These are phyloP conservation scores for Arthrocladium fulminans DNA, from an alignment of 2,329 filamentous ascomycete genomes.

Conservation along the genomic window DNA sequence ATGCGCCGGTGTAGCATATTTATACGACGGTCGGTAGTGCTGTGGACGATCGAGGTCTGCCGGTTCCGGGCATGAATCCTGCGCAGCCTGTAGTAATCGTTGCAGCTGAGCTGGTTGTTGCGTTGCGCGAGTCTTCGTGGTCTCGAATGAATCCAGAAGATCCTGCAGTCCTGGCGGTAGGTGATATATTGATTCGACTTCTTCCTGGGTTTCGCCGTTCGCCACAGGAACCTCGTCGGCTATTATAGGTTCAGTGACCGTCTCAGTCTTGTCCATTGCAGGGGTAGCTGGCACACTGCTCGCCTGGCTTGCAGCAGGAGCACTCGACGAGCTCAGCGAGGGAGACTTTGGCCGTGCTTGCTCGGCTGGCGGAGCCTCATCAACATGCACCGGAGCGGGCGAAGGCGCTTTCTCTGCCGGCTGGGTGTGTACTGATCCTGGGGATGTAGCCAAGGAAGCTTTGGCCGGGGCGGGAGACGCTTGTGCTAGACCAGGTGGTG, in stretches of 20 bases:
- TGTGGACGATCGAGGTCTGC: slow-evolving; percentile 73
- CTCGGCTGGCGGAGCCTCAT: slow-evolving; percentile 29
- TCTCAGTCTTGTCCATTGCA: slow-evolving; percentile 39
- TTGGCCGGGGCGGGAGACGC: slow-evolving; percentile 41
- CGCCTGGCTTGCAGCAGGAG: slow-evolving; percentile 33
- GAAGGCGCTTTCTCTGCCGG: slow-evolving; percentile 36
- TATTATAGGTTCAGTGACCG: slow-evolving; percentile 23
- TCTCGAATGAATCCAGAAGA: slow-evolving; percentile 81
- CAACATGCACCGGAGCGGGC: slow-evolving; percentile 26
- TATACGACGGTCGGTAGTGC: slow-evolving; percentile 74
- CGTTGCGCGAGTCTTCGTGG: slow-evolving; percentile 61
- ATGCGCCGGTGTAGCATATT: slow-evolving; percentile 67
- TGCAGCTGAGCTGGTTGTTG: slow-evolving; percentile 57
- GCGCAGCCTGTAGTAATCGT: slow-evolving; percentile 66
- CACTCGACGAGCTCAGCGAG: slow-evolving; percentile 37
- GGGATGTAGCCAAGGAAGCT: slow-evolving; percentile 52
- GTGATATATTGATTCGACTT: slow-evolving; percentile 82
- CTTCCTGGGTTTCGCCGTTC: slow-evolving; percentile 46
- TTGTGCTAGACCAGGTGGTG: slow-evolving; percentile 58
- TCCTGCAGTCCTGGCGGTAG: slow-evolving; percentile 82
- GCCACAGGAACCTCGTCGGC: slow-evolving; percentile 35
- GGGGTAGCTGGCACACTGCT: slow-evolving; percentile 39
- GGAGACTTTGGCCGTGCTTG: slow-evolving; percentile 44
- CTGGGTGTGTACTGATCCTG: slow-evolving; percentile 42
- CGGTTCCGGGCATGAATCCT: slow-evolving; percentile 63